Conservation (phyloP, 352 stramenopile species). For the Pythium pyrilobum region DNA sequence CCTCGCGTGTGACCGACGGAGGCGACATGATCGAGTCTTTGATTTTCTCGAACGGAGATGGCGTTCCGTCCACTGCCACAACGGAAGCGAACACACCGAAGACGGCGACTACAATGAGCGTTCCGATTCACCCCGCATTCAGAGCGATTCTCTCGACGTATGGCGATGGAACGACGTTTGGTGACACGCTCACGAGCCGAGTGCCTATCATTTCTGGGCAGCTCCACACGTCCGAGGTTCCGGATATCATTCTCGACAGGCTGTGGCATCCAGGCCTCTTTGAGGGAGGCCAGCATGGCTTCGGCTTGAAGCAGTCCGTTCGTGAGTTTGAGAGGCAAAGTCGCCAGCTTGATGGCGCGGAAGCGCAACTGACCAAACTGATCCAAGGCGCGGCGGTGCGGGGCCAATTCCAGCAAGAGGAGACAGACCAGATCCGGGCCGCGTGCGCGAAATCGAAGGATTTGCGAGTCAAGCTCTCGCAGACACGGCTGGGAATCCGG, state of each 20-base stretch:
- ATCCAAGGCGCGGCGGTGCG: conserved; percentile 34
- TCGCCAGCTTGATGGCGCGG: conserved; percentile 12
- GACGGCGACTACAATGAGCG: background rate
- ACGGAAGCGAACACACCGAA: background rate
- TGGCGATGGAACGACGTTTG: conserved; percentile 25
- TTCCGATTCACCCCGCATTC: conserved; percentile 35
- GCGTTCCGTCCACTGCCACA: background rate
- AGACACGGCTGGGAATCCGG: conserved; percentile 11
- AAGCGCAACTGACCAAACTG: conserved; percentile 30
- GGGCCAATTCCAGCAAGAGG: conserved; percentile 37
- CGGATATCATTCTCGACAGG: conserved; percentile 37
- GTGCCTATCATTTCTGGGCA: conserved; percentile 31
- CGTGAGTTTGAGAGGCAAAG: conserved; percentile 22
- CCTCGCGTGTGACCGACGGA: background rate
- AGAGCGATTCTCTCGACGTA: conserved; percentile 43
- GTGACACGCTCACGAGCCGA: conserved; percentile 23
- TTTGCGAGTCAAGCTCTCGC: conserved; percentile 11
- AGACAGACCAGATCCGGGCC: conserved; percentile 31
- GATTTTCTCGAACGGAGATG: background rate
- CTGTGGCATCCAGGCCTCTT: conserved; percentile 28
- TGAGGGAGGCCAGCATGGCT: conserved; percentile 10
- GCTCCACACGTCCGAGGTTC: conserved; percentile 25
- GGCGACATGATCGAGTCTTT: background rate
- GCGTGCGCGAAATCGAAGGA: conserved; percentile 24
- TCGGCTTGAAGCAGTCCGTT: conserved; percentile 28